phyloP scores from a whole-genome alignment of 202 grass and related monocot genomes.

The Saccharum hybrid region DNA sequence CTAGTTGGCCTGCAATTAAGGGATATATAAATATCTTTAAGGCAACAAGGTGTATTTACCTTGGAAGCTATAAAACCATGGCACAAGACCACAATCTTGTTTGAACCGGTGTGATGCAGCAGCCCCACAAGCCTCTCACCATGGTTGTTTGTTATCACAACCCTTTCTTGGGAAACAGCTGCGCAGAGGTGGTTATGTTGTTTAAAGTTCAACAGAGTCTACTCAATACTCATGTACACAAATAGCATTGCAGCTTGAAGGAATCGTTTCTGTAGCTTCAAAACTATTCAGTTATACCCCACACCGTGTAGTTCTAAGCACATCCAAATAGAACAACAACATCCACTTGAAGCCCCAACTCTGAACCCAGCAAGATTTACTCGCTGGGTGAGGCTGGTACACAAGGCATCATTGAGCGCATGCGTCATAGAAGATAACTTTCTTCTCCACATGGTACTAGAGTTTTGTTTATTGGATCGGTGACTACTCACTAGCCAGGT shows the following conservation, averaged over 20 bases:
- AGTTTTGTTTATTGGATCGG: not conserved
- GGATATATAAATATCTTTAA: not conserved
- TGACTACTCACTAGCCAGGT: not conserved
- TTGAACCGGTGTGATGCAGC: conserved; percentile 54
- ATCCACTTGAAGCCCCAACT: not conserved
- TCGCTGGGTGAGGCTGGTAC: not conserved
- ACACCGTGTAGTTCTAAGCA: not conserved
- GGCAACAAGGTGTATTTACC: conserved; percentile 37
- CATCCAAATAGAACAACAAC: not conserved
- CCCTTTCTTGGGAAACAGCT: conserved; percentile 43
- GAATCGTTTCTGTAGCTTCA: not conserved
- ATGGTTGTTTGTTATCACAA: conserved; percentile 57
- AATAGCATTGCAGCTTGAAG: not conserved
- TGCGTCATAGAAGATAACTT: not conserved
- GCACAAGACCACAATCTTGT: conserved; percentile 68
- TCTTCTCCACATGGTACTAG: not conserved
- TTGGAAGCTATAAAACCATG: conserved; percentile 75
- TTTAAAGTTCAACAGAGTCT: not conserved
- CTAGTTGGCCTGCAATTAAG: not conserved
- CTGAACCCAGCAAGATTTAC: not conserved
- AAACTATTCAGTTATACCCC: not conserved
- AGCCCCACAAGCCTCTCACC: conserved; percentile 67
- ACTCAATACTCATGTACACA: not conserved
- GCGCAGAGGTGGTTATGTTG: not conserved
- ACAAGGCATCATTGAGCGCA: not conserved